Base-by-base conservation (phyloP, 305 asterid genomes). In the Fraxinus xanthoxyloides region DNA sequence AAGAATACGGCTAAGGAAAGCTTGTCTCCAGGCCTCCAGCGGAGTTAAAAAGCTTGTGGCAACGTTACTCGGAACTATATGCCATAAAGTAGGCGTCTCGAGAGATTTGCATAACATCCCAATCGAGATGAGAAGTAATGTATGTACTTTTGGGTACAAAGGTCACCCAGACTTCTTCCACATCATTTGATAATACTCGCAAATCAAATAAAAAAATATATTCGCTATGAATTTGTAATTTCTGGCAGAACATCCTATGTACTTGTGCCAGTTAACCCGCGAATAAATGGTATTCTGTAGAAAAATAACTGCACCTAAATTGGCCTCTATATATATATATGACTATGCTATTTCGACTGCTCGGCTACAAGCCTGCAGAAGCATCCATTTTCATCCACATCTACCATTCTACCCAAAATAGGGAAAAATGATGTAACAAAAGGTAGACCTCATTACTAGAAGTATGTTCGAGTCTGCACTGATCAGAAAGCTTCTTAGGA, bases 1-100 rank as follows among this genome's bases (percentile, higher is more conserved):
- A 80, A n/a, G 48, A 48, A 75, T 15, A 54, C 31, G 82, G 63
- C 82, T 78, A 48, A 67, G 76, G 35, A 61, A 65, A 80, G 65
- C 81, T 78, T 32, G 79, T 59, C 59, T 48, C 59, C 59, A 48
- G 19, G 59, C 4, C 59, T 3, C 59, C 59, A 48, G 19, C 21
- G 19, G 6, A 13, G 59, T 48, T 48, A 15, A 48, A 48, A 48
- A 13, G n/a, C 59, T 13, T 15, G 59, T 48, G 59, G 21, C 5
- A 12, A 15, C 6, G 51, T 40, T 9, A 40, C 15, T 40, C 15
- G 51, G 51, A 40, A 40, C 51, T 9, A 40, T 40, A 40, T 40
- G 4, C 51, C 51, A 26, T n/a, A 40, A 40, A 40, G 48, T 40
- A 43, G 51, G 51, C 17, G 51, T 40, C 51, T 43, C 17, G 4